phyloP scores from a whole-genome alignment of 2,329 filamentous ascomycete species.

The Conoideocrella luteorostrata region DNA sequence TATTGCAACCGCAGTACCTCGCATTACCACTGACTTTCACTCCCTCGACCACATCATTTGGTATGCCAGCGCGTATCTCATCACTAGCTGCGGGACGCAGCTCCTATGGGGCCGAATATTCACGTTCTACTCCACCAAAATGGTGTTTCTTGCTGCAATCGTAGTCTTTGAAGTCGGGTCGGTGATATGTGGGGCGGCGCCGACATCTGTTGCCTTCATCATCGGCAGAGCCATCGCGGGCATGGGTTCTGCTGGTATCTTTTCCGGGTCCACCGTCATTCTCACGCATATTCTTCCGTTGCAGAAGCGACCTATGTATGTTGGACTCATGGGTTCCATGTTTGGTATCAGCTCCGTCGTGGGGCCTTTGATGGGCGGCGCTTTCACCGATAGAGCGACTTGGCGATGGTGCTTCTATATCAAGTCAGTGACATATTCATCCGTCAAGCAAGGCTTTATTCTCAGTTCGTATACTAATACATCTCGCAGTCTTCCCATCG shows the following conservation, averaged over 20 bases:
- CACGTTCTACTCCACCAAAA: constrained; percentile 22
- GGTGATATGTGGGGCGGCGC: constrained; percentile 18
- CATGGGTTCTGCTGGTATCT: constrained; percentile 27
- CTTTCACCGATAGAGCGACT: constrained; percentile 16
- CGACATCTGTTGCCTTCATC: constrained; percentile 27
- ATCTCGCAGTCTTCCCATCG: constrained; percentile 15
- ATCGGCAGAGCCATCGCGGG: constrained; percentile 31
- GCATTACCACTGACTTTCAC: constrained; percentile 27
- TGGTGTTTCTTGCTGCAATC: constrained; percentile 17
- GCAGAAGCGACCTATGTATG: constrained; percentile 2
- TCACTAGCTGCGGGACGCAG: constrained; percentile 19
- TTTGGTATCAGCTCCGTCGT: constrained; percentile 14
- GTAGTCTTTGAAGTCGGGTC: constrained; percentile 19
- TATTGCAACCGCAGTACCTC: constrained; percentile 29
- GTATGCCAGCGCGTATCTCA: constrained; percentile 22
- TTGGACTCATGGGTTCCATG: background rate
- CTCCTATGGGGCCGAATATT: constrained; percentile 22
- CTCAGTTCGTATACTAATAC: background rate
- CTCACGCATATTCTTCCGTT: constrained; percentile 6
- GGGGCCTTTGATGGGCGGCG: constrained; percentile 16
- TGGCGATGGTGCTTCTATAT: constrained; percentile 23
- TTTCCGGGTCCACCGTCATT: constrained; percentile 22
- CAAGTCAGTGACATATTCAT: constrained; percentile 20
- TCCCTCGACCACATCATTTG: constrained; percentile 37
- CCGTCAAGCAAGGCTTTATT: background rate